Evolutionary conservation across 345 rosid genomes (phyloP), one percentile per base, ranked within the genome.

Genomic region (Brassica rapa): DNA sequence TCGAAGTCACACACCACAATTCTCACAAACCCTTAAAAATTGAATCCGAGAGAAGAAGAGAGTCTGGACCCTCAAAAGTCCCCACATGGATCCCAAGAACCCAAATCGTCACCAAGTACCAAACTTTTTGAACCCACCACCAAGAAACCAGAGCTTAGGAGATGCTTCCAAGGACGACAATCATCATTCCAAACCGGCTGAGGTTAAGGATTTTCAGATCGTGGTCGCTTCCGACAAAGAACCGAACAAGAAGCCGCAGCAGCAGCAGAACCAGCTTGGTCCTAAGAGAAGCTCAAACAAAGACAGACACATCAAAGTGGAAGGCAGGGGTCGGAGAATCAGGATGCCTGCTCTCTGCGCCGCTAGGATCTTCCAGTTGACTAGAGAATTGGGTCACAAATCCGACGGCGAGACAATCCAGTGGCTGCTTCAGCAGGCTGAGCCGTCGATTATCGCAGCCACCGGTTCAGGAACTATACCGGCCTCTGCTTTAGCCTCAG

Each of bases 311-410:
- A 94, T 92, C 55, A 94, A 94, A 77, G 98, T 94, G 15, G 98
- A 94, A 84, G 98, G 98, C 2, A 81, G 98, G 71, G 98, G 98
- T 21, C 82, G 97, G 33, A 86, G 98, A 74, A 94, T 94, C 66
- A 85, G 98, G 94, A 94, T 94, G 98, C 98, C 98, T 24, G 98
- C 98, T 19, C 85, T 94, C 14, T 94, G 98, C 77, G 98, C 98
- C 0, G 97, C 98, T 27, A 87, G 98, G 89, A 94, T 94, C 77
- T 94, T 94, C 62, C 98, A 94, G 67, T 86, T 94, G 82, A 94
- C 98, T 51, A 88, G 98, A 66, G 98, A 94, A 86, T 86, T 94
- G 87, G 98, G 96, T 79, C 96, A 94, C 71, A 94, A 94, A 87
- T 94, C 98, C 3, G 98, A 94, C 75, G 98, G 98, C 6, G 97